These are phyloP conservation scores for Cladorrhinum samala DNA, from an alignment of 495 filamentous ascomycete genomes.

Conservation along the genomic window DNA sequence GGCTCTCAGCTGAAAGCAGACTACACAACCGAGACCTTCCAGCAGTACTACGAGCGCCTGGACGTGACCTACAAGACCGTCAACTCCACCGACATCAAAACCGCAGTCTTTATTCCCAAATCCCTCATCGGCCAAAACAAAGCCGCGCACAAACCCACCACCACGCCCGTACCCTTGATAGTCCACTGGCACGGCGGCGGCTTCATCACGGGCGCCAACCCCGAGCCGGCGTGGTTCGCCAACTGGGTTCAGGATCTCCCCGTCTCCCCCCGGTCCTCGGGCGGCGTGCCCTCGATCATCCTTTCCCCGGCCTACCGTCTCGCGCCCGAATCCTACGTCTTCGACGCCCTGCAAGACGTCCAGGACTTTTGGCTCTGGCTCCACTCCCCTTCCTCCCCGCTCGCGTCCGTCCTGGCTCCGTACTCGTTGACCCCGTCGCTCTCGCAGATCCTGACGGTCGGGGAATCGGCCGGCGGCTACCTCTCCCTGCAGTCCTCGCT, in stretches of 20 bases:
- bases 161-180: slow-evolving; percentile 5
- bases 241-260: slow-evolving; percentile 5
- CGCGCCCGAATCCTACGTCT: slow-evolving; percentile 41
- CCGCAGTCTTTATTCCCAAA: slow-evolving; percentile 16
- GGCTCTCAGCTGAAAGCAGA: not conserved
- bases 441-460: slow-evolving; percentile 13
- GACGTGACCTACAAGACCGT: slow-evolving; percentile 17
- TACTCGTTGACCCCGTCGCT: slow-evolving; percentile 6
- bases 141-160: not conserved
- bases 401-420: not conserved
- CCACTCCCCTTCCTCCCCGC: slow-evolving; percentile 4
- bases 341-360: slow-evolving; percentile 45
- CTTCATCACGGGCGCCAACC: slow-evolving; percentile 12
- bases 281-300: no score
- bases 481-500: slow-evolving; percentile 31
- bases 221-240: slow-evolving; percentile 12
- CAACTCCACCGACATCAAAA: slow-evolving; percentile 9
- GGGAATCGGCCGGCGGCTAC: slow-evolving; percentile 36
- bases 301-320: slow-evolving; percentile 39
- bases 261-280: slow-evolving; percentile 7
- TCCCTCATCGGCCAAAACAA: not conserved
- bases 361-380: slow-evolving; percentile 49
- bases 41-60: slow-evolving; percentile 5
- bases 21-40: not conserved
- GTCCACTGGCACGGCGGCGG: slow-evolving; percentile 21